Percentiles rank a stretch among this genome's conserved stretches.
Conservation (phyloP, 257 asterid species). For the Ocimum tenuiflorum region DNA sequence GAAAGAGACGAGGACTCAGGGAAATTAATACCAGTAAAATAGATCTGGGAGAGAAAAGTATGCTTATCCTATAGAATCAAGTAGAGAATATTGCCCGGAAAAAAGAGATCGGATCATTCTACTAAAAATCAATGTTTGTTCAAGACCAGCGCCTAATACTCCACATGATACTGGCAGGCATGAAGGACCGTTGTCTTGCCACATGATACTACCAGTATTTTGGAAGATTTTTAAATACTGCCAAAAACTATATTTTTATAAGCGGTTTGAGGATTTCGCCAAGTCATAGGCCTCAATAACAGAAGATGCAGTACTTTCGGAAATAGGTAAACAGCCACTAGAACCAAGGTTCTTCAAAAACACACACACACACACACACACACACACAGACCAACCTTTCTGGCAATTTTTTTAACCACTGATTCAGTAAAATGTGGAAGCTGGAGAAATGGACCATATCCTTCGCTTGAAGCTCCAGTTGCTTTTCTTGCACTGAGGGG, state of each 20-base stretch:
- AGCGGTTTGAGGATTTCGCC: too few species aligned
- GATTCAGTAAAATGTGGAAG: conserved; percentile 94
- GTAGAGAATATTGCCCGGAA: not conserved
- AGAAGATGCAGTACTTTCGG: too few species aligned
- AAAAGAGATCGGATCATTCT: not conserved
- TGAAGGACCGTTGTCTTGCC: not conserved
- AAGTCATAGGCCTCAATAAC: too few species aligned
- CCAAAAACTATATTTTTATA: too few species aligned
- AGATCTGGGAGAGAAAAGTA: not conserved
- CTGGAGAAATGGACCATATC: conserved; percentile 92
- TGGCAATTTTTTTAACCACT: conserved; percentile 69
- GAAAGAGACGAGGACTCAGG: conserved; percentile 11
- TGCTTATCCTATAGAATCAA: not conserved
- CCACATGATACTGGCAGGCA: not conserved
- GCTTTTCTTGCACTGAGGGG: conserved; percentile 89
- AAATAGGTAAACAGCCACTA: not conserved
- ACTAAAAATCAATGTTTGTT: not conserved
- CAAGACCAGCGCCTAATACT: not conserved
- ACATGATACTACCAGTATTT: too few species aligned
- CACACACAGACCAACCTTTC: conserved; percentile 57
- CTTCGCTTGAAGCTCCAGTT: conserved; percentile 72
- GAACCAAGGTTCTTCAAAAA: not conserved
- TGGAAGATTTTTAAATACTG: too few species aligned
- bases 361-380: not conserved
- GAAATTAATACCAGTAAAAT: not conserved